Base-by-base conservation (phyloP, 2,329 filamentous ascomycete species). In the Xylariaceae sp. region DNA sequence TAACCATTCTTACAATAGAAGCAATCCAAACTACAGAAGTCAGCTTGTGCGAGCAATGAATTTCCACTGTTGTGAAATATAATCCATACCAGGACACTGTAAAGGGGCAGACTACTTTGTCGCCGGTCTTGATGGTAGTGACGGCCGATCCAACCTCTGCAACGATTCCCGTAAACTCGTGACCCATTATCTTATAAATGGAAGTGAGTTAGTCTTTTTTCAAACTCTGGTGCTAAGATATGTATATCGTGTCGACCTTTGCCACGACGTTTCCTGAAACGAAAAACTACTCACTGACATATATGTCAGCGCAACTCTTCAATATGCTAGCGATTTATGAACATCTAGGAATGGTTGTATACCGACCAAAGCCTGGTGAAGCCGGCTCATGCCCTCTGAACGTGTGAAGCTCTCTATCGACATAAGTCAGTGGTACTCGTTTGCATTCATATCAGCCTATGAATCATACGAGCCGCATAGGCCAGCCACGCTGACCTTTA, bases 91-190 rank as follows among this genome's bases (percentile, higher is more conserved):
- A 92, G 14, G 86, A 90, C 31, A 81, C 76, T 19, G 90, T 96
- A 67, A 96, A 96, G 0, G 91, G 89, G 19, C 85, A 81, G 17
- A 96, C 89, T 31, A 96, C 76, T 60, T 82, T 81, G 67, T 96
- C 90, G 5, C 90, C 90, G 45, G 85, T 74, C 55, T 82, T 73
- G 55, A 95, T 75, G 0, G 76, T 81, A 60, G 80, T 84, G 41
- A 96, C 88, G 2, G 72, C 76, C 14, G 77, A 71, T 0, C 90
- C 90, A 40, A 78, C 72, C 54, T 87, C 81, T 32, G 84, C 77
- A 10, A 95, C 81, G 19, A 76, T 78, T 5, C 91, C 91, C 2
- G 88, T 89, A 64, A 95, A 95, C 64, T 96, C 91, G 66, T 96
- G 91, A 51, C 90, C 88, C 86, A 83, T 83, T 48, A 27, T 27